phyloP scores from a whole-genome alignment of 768 basidiomycete genomes.

The Psilocybe azurescens region DNA sequence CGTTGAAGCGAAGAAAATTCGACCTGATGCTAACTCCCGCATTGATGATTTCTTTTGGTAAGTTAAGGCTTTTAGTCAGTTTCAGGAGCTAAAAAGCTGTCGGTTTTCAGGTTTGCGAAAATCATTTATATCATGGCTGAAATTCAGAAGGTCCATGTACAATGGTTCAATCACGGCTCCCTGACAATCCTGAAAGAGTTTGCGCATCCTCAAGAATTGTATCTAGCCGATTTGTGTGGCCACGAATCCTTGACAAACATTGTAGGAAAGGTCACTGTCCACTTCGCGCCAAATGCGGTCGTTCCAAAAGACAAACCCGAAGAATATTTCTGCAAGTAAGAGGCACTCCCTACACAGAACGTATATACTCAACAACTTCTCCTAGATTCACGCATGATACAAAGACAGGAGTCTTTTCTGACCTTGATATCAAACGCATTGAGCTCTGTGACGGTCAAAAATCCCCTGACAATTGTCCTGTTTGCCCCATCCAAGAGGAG shows the following conservation, averaged over 20 bases:
- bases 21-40: constrained; percentile 39
- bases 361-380: not conserved
- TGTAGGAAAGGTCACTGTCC: constrained; percentile 53
- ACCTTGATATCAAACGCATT: constrained; percentile 37
- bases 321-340: constrained; percentile 66
- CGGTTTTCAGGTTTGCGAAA: constrained; percentile 64
- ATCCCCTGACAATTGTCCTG: constrained; percentile 59
- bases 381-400: constrained; percentile 58
- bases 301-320: constrained; percentile 32
- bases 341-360: not conserved
- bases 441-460: constrained; percentile 24
- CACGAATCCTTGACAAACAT: constrained; percentile 43
- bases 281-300: constrained; percentile 30
- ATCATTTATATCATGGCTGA: constrained; percentile 58
- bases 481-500: constrained; percentile 45
- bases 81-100: not conserved
- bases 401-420: constrained; percentile 48
- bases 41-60: constrained; percentile 73
- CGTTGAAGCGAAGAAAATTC: constrained; percentile 20
- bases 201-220: constrained; percentile 67
- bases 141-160: constrained; percentile 58
- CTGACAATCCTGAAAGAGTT: constrained; percentile 66
- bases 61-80: not conserved
- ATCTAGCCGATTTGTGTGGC: constrained; percentile 61
- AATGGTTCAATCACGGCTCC: constrained; percentile 77